Conservation (phyloP, 371 early-diverging fungal genomes). For the Mucor saturninus region DNA sequence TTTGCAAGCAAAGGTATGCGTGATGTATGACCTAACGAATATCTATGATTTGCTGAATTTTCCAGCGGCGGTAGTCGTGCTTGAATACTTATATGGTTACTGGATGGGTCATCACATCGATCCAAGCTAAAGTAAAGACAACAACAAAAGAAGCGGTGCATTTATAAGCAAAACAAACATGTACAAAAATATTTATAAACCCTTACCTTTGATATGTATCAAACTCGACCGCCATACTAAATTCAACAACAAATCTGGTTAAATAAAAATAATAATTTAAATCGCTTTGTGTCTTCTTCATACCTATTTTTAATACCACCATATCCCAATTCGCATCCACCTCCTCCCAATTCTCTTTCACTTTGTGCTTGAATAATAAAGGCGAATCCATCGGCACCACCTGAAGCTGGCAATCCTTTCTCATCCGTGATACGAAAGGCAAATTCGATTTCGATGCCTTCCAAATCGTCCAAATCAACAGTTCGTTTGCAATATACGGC, state of each 20-base stretch:
- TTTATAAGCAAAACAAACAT: background rate
- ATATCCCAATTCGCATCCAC: slow-evolving; percentile 54
- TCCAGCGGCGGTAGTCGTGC: slow-evolving; percentile 31
- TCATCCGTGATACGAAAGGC: slow-evolving; percentile 39
- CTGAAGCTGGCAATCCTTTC: slow-evolving; percentile 23
- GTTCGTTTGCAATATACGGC: slow-evolving; percentile 22
- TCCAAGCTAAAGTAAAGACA: slow-evolving; percentile 29
- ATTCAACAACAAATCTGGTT: background rate
- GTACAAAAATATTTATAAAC: too few relatives aligned
- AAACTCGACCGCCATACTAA: slow-evolving; percentile 59
- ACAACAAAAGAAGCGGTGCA: background rate
- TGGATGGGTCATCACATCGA: slow-evolving; percentile 54
- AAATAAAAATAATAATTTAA: background rate
- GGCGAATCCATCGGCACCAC: slow-evolving; percentile 55
- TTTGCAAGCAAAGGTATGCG: slow-evolving; percentile 41
- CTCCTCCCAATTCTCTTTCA: slow-evolving; percentile 39
- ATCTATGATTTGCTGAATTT: slow-evolving; percentile 53
- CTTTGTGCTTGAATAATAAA: slow-evolving; percentile 40
- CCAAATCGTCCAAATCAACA: slow-evolving; percentile 14
- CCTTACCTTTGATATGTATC: slow-evolving; percentile 58
- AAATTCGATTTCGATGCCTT: slow-evolving; percentile 41
- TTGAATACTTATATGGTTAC: slow-evolving; percentile 59
- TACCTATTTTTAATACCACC: slow-evolving; percentile 49
- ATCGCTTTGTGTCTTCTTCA: background rate
- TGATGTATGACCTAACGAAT: slow-evolving; percentile 49